Evolutionary conservation across 2,329 filamentous ascomycete genomes (phyloP).

Genomic region (Trichoderma sp.): DNA sequence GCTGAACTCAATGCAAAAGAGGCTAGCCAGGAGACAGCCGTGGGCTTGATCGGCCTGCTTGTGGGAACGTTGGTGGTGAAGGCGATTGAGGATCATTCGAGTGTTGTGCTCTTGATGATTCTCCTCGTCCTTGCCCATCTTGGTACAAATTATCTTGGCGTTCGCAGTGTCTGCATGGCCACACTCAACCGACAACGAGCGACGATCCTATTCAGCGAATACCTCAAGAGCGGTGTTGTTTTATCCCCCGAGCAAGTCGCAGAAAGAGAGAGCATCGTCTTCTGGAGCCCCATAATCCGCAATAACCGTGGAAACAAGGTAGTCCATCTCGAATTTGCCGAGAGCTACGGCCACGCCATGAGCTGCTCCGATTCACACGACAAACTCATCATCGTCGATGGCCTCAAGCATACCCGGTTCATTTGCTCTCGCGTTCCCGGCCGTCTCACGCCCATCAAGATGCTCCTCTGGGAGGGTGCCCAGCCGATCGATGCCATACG

Average conservation of each 20-base stretch:
- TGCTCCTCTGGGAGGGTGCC: constrained; percentile 38
- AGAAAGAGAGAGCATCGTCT: constrained; percentile 63
- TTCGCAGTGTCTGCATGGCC: constrained; percentile 79
- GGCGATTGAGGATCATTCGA: constrained; percentile 65
- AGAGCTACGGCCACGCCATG: constrained; percentile 44
- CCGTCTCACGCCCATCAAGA: constrained; percentile 33
- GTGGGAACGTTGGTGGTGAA: constrained; percentile 80
- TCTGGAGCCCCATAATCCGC: constrained; percentile 38
- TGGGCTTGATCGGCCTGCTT: constrained; percentile 85
- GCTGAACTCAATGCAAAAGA: constrained; percentile 95
- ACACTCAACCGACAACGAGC: constrained; percentile 85
- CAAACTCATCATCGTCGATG: constrained; percentile 34
- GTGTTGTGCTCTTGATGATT: constrained; percentile 75
- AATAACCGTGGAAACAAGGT: constrained; percentile 33
- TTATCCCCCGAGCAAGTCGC: constrained; percentile 68
- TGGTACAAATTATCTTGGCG: constrained; percentile 81
- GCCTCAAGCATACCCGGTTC: constrained; percentile 33
- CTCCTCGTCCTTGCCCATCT: constrained; percentile 75
- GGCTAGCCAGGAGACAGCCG: constrained; percentile 91
- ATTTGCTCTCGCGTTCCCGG: constrained; percentile 30
- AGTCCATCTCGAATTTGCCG: constrained; percentile 44
- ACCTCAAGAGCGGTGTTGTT: constrained; percentile 51
- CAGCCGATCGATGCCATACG: constrained; percentile 34
- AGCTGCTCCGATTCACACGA: constrained; percentile 23
- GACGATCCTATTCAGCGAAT: constrained; percentile 69